phyloP scores from a whole-genome alignment of 1,139 yeast species.

The Eremothecium cymbalariae region DNA sequence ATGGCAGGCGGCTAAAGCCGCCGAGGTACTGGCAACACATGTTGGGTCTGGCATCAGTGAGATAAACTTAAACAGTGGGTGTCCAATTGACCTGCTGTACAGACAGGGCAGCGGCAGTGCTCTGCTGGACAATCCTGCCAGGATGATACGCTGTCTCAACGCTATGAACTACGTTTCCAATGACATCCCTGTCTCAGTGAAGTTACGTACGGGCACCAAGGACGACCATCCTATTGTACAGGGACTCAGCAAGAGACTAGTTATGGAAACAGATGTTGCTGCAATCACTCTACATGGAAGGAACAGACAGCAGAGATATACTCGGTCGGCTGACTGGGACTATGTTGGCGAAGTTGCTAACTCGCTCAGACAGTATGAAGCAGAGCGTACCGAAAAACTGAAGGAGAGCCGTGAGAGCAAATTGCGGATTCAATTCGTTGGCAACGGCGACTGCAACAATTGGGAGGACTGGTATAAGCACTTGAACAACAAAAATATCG shows the following conservation, averaged over 20 bases:
- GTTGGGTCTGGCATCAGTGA: slow-evolving; percentile 45
- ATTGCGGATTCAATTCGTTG: slow-evolving; percentile 57
- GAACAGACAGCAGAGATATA: slow-evolving; percentile 90
- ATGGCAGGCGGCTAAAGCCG: slow-evolving; percentile 90
- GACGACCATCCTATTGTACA: slow-evolving; percentile 86
- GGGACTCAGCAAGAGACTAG: slow-evolving; percentile 57
- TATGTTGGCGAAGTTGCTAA: slow-evolving; percentile 72
- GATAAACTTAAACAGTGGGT: slow-evolving; percentile 87
- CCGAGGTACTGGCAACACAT: slow-evolving; percentile 54
- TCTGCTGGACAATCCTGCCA: slow-evolving; percentile 79
- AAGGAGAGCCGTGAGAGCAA: slow-evolving; percentile 39
- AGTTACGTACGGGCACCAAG: slow-evolving; percentile 83
- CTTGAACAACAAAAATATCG: slow-evolving; percentile 63
- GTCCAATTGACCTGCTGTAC: slow-evolving; percentile 90
- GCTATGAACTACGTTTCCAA: slow-evolving; percentile 88
- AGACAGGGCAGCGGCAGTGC: slow-evolving; percentile 97
- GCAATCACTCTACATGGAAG: slow-evolving; percentile 95
- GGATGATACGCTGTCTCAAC: slow-evolving; percentile 65
- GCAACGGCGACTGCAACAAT: slow-evolving; percentile 89
- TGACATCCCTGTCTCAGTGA: slow-evolving; percentile 84
- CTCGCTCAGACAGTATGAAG: slow-evolving; percentile 46
- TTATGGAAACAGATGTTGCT: slow-evolving; percentile 73
- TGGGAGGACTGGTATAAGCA: slow-evolving; percentile 84
- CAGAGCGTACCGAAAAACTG: slow-evolving; percentile 45
- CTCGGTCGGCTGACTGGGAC: slow-evolving; percentile 87